phyloP scores from a whole-genome alignment of 768 basidiomycete species.

The Calocybe cyanea region DNA sequence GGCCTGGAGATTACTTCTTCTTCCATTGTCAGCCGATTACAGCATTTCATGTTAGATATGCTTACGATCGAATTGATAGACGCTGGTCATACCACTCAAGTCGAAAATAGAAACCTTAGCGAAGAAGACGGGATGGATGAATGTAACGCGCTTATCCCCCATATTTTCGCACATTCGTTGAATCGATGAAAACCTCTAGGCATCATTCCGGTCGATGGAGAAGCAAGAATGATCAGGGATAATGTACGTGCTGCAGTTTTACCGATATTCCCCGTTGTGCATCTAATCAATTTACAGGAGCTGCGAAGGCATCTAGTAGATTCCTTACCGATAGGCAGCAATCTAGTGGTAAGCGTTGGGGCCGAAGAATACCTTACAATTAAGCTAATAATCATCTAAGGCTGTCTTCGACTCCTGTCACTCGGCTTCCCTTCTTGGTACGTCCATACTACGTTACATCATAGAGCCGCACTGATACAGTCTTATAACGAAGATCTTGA shows the following conservation, averaged over 20 bases:
- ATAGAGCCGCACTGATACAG: not conserved
- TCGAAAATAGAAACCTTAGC: conserved; percentile 34
- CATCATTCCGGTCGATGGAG: conserved; percentile 36
- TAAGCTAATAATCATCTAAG: conserved; percentile 2
- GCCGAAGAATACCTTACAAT: not conserved
- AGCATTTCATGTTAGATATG: no score
- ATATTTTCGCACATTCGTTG: not conserved
- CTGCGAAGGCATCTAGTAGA: conserved; percentile 33
- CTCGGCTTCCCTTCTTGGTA: conserved; percentile 37
- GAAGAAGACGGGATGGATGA: conserved; percentile 54
- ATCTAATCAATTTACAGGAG: conserved; percentile 18
- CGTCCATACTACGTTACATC: conserved; percentile 1
- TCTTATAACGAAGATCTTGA: conserved; percentile 30
- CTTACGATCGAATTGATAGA: conserved; percentile 20
- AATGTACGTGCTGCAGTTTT: conserved; percentile 23
- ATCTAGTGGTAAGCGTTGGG: conserved; percentile 29
- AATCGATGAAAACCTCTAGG: conserved; percentile 18
- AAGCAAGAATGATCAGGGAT: conserved; percentile 29
- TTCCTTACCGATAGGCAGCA: conserved; percentile 31
- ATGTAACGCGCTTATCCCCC: no score
- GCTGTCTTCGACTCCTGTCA: conserved; percentile 38
- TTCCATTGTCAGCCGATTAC: conserved; percentile 47
- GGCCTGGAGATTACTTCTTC: conserved; percentile 48
- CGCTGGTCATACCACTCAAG: conserved; percentile 49
- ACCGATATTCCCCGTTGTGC: no score